These are phyloP conservation scores for Neurospora sp. DNA, from an alignment of 495 filamentous ascomycete genomes.

Conservation along the genomic window DNA sequence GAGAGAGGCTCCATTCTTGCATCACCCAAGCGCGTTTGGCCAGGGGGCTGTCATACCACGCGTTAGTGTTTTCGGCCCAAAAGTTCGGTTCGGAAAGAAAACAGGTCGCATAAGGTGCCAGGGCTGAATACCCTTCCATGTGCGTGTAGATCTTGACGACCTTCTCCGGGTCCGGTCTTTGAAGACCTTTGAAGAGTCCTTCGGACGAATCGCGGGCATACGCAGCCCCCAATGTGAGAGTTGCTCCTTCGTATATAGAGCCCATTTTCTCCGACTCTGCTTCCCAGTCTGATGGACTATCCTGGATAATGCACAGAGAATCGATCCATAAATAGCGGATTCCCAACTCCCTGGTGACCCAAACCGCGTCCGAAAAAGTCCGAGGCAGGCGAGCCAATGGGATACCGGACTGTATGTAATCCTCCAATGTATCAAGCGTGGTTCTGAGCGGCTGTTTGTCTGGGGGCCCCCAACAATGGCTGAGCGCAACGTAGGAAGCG, in stretches of 20 bases:
- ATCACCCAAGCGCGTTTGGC: background rate
- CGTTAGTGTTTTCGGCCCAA: background rate
- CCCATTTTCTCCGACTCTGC: background rate
- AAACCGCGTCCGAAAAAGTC: background rate
- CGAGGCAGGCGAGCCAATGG: background rate
- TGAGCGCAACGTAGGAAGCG: background rate
- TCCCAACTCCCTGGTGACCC: background rate
- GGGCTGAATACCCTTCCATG: background rate
- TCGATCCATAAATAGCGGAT: background rate
- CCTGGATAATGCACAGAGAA: background rate
- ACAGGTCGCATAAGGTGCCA: background rate
- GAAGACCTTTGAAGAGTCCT: background rate
- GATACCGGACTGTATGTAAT: background rate
- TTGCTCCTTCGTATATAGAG: background rate
- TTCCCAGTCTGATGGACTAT: background rate
- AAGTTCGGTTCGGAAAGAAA: background rate
- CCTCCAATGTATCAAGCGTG: accelerated
- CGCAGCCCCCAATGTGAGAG: background rate
- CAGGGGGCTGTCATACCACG: background rate
- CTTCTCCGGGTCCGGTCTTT: background rate
- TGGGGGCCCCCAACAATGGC: background rate
- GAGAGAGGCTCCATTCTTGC: background rate
- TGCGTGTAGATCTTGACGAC: background rate
- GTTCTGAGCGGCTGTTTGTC: background rate
- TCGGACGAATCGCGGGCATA: background rate